Percentiles rank a stretch among this genome's conserved stretches.
Evolutionary conservation across 768 basidiomycete species (phyloP).

Genomic region (Hygrocybe coccinea): DNA sequence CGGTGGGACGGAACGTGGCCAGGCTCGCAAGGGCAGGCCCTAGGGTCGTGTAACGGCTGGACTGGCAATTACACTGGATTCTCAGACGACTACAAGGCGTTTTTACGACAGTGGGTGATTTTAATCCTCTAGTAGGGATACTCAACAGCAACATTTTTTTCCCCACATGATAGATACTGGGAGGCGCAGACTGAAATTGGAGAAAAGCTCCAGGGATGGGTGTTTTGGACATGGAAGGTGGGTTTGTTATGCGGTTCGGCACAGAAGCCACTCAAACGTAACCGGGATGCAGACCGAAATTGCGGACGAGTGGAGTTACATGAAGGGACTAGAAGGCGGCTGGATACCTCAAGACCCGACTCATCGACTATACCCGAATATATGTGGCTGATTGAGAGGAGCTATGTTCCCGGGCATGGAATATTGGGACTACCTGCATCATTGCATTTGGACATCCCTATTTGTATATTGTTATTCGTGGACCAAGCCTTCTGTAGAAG

Average conservation of each 20-base stretch:
- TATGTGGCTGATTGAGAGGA: conserved; percentile 35
- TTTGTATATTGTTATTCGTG: not conserved
- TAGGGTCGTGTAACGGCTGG: conserved; percentile 59
- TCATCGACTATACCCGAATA: conserved; percentile 57
- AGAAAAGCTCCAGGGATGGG: conserved; percentile 67
- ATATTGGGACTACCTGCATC: not conserved
- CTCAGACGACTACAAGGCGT: conserved; percentile 57
- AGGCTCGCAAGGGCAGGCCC: conserved; percentile 33
- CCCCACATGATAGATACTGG: too few relatives aligned
- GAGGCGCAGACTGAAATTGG: conserved; percentile 75
- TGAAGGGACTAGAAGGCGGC: conserved; percentile 65
- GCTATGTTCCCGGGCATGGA: not conserved
- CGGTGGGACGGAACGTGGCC: conserved; percentile 61
- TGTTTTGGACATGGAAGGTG: conserved; percentile 79
- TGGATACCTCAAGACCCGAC: conserved; percentile 74
- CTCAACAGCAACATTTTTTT: too few relatives aligned
- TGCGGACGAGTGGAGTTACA: conserved; percentile 74
- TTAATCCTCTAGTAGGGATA: not conserved
- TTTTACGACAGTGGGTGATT: conserved; percentile 52
- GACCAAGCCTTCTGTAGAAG: not conserved
- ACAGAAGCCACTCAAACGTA: not conserved
- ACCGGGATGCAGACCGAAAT: conserved; percentile 48
- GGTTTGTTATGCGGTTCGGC: conserved; percentile 10
- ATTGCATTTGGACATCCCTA: not conserved
- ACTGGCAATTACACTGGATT: conserved; percentile 59